Conservation (phyloP, 2,329 filamentous ascomycete genomes). For the Fusarium dlaminii region DNA sequence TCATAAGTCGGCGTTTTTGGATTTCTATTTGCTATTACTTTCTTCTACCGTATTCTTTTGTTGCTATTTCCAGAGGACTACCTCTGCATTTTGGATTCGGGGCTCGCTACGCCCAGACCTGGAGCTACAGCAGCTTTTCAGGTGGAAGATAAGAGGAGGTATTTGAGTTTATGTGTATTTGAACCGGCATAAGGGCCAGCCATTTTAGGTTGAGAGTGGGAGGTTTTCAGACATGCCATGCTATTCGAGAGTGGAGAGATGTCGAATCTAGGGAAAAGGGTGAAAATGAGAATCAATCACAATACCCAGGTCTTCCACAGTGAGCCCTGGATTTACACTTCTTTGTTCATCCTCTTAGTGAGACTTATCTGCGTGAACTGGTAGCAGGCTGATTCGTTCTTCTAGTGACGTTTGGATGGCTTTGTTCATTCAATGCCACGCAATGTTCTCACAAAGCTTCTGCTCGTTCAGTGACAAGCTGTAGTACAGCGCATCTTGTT, state of each 20-base stretch:
- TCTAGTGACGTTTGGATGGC: neutral
- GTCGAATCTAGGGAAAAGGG: neutral
- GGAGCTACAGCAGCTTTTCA: neutral
- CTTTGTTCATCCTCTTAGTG: neutral
- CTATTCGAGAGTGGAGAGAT: neutral
- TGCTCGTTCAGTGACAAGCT: slow-evolving; percentile 4
- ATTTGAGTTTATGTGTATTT: neutral
- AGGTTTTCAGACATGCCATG: neutral
- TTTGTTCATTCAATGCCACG: neutral
- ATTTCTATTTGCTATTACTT: neutral
- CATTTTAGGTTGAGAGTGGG: neutral
- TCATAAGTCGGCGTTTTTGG: slow-evolving; percentile 42
- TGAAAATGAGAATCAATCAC: slow-evolving; percentile 17
- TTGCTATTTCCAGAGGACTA: neutral
- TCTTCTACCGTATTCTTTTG: neutral
- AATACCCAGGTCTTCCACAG: neutral
- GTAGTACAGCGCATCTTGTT: neutral
- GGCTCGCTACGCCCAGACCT: neutral
- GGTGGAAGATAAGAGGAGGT: neutral
- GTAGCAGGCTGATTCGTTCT: neutral
- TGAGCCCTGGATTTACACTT: neutral
- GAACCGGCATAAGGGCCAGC: neutral
- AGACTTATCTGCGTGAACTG: neutral
- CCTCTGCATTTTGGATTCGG: neutral
- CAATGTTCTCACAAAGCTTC: neutral